These are phyloP conservation scores for Gamarada debralockiae DNA, from an alignment of 495 filamentous ascomycete genomes.

Conservation along the genomic window DNA sequence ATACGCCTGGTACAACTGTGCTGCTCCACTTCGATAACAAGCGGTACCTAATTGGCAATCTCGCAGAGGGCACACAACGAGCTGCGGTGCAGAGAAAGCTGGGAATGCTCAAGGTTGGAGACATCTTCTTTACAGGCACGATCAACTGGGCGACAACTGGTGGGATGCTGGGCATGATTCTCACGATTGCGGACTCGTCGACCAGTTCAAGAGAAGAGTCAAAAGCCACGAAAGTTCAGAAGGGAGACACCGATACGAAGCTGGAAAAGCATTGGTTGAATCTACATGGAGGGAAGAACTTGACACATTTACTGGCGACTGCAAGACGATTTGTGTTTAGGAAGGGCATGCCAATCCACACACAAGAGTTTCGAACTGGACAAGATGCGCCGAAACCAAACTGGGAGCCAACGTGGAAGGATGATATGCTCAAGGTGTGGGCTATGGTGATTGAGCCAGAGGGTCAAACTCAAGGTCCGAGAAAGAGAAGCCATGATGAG, in stretches of 20 bases:
- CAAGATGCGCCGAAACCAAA: conserved; percentile 5
- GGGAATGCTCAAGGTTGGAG: conserved; percentile 53
- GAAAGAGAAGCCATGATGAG: conserved; percentile 63
- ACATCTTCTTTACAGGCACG: conserved; percentile 78
- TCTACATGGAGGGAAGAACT: conserved; percentile 75
- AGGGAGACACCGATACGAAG: conserved; percentile 20
- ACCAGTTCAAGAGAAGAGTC: conserved; percentile 25
- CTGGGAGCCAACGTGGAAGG: conserved; percentile 61
- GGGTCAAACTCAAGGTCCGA: conserved; percentile 22
- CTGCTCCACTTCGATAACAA: conserved; percentile 72
- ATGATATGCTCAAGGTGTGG: conserved; percentile 79
- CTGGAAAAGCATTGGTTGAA: conserved; percentile 40
- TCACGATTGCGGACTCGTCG: conserved; percentile 70
- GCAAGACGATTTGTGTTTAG: conserved; percentile 87
- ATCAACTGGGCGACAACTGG: conserved; percentile 73
- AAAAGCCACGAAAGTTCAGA: conserved; percentile 26
- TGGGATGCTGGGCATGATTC: conserved; percentile 77
- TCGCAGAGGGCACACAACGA: conserved; percentile 84
- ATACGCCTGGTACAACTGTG: conserved; percentile 78
- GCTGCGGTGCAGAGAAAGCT: conserved; percentile 60
- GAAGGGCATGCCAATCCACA: conserved; percentile 65
- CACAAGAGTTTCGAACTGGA: conserved; percentile 52
- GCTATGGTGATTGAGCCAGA: conserved; percentile 56
- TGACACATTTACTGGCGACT: conserved; percentile 74
- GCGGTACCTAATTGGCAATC: conserved; percentile 84